Evolutionary conservation across 2,329 filamentous ascomycete genomes (phyloP), one percentile per base, ranked within the genome.

Genomic region (Fusarium tupiense): DNA sequence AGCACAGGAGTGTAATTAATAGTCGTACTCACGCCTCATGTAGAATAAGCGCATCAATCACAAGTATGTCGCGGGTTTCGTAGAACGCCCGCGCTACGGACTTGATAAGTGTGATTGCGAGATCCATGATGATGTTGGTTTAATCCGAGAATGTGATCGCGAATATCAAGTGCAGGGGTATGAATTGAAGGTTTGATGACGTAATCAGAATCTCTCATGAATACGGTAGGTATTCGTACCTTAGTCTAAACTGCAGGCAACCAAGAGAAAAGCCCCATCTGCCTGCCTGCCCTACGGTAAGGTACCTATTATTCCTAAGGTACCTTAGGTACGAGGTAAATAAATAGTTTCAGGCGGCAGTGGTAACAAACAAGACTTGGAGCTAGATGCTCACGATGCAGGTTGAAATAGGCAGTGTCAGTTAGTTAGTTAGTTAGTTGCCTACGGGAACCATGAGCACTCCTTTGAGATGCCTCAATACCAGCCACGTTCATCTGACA

Each of bases 11-110:
- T 47, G 37, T 57, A 37, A 60, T 38, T 57, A 37, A 60, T 38
- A 47, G 31, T 26, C 13, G 19, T 24, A 78, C 94, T 86, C 80
- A 98, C 89, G 86, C 85, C 81, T 92, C 94, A 83, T 98, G 95
- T 64, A 94, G 90, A 80, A 96, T 92, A 74, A 98, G 89, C 72
- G 95, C 94, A 86, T 98, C 95, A 62, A 97, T 88, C 53, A 97
- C 91, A 53, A 97, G 88, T 71, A 96, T 92, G 79, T 96, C 92
- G 79, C 94, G 93, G 41, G 93, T 94, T 74, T 93, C 89, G 83
- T 96, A 97, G 85, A 98, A 97, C 64, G 94, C 92, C 81, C 95
- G 93, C 79, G 91, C 92, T 44, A 95, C 93, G 61, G 92, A 96
- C 83, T 95, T 94, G 79, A 98, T 91, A 74, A 98, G 91, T 46